Evolutionary conservation across 495 filamentous ascomycete genomes (phyloP).

Genomic region (Aspergillus diversus): DNA sequence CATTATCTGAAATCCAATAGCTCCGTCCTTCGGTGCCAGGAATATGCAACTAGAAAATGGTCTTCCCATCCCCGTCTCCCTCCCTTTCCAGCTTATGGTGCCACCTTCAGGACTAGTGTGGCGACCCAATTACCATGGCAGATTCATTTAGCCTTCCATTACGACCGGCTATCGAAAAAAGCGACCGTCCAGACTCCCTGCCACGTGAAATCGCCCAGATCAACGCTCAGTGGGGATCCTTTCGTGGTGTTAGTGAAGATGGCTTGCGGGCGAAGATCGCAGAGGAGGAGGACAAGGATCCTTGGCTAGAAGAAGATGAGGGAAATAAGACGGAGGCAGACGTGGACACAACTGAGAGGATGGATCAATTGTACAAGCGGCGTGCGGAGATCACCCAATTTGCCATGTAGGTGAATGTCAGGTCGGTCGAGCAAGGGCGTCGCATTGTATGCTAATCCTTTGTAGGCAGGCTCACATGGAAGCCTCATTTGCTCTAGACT

Average conservation of each 20-base stretch:
- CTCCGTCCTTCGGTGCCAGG: not conserved
- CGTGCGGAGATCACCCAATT: conserved; percentile 51
- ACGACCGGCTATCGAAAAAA: conserved; percentile 58
- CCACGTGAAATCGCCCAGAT: conserved; percentile 75
- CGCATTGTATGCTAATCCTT: conserved; percentile 19
- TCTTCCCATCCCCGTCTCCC: not conserved
- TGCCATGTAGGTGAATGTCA: conserved; percentile 37
- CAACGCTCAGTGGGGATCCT: conserved; percentile 73
- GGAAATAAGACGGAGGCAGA: conserved; percentile 35
- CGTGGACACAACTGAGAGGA: conserved; percentile 41
- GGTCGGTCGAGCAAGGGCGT: not conserved
- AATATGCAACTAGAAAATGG: not conserved
- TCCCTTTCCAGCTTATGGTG: conserved; percentile 4
- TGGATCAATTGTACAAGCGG: conserved; percentile 48
- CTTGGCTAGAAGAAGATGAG: conserved; percentile 40
- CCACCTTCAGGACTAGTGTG: conserved; percentile 11
- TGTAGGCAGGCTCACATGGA: conserved; percentile 67
- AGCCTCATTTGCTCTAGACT: conserved; percentile 72
- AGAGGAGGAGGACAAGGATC: conserved; percentile 47
- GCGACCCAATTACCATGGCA: conserved; percentile 35
- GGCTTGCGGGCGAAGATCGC: conserved; percentile 63
- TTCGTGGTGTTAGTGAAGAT: conserved; percentile 68
- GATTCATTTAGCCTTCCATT: conserved; percentile 65
- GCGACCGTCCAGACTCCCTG: conserved; percentile 61
- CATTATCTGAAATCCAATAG: not conserved